Conservation (phyloP, 768 basidiomycete genomes). For the Hypholoma sublateritium region DNA sequence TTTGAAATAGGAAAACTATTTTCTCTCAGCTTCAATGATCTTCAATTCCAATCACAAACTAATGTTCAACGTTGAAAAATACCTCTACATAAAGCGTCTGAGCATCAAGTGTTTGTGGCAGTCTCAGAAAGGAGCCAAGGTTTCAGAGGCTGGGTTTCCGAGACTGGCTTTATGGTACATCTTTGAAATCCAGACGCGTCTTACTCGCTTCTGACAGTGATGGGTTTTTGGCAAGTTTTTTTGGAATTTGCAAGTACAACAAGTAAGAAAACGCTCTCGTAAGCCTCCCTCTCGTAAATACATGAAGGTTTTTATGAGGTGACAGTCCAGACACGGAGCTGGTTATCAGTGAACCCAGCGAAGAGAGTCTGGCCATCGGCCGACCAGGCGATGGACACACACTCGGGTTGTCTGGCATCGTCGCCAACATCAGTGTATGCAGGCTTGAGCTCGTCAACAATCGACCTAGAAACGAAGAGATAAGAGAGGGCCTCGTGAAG, state of each 20-base stretch:
- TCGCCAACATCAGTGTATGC: slow-evolving; percentile 79
- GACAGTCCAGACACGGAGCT: slow-evolving; percentile 91
- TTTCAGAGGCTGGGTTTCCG: no score
- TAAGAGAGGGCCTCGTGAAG: background rate
- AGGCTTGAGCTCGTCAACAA: slow-evolving; percentile 98
- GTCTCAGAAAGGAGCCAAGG: no score
- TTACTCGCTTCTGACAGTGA: background rate
- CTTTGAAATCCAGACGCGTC: background rate
- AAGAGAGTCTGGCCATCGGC: slow-evolving; percentile 97
- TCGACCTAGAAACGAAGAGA: slow-evolving; percentile 56
- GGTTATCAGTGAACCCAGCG: slow-evolving; percentile 95
- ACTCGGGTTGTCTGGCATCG: slow-evolving; percentile 81
- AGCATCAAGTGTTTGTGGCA: no score
- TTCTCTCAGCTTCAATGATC: no score
- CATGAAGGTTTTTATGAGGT: slow-evolving; percentile 46
- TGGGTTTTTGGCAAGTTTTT: slow-evolving; percentile 33
- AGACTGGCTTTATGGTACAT: no score
- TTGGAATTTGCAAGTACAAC: slow-evolving; percentile 29
- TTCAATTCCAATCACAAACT: no score
- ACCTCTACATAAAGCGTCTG: no score
- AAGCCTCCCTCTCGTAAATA: slow-evolving; percentile 20
- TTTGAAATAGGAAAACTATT: background rate
- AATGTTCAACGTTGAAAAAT: no score
- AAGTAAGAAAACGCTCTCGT: slow-evolving; percentile 19
- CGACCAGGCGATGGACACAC: slow-evolving; percentile 97